phyloP scores from a whole-genome alignment of 345 rosid species.

The Pugionium cornutum region DNA sequence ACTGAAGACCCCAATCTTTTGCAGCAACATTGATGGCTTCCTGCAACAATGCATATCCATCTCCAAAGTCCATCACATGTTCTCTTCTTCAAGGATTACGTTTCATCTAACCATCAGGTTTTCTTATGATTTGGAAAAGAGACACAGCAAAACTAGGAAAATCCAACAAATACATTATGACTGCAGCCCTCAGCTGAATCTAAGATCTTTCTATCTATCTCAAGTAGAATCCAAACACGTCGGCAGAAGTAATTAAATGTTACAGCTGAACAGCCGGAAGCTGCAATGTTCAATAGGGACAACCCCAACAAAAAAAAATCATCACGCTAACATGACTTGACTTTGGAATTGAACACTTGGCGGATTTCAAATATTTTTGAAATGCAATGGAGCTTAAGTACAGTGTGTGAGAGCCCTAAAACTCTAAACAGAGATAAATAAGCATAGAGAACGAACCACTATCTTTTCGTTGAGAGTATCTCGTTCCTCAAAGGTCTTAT shows the following conservation, averaged over 20 bases:
- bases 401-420: not conserved
- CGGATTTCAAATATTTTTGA: not conserved
- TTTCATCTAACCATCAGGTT: constrained; percentile 1
- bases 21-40: constrained; percentile 95
- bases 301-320: not conserved
- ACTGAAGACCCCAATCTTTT: constrained; percentile 86
- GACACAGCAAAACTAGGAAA: not conserved
- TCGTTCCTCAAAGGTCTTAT: constrained; percentile 95
- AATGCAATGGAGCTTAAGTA: constrained; percentile 3
- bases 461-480: constrained; percentile 93
- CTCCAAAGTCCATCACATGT: constrained; percentile 4
- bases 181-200: not conserved
- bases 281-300: not conserved
- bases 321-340: constrained; percentile 15
- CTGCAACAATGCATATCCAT: constrained; percentile 45
- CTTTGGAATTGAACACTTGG: not conserved
- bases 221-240: constrained; percentile 9
- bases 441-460: constrained; percentile 58
- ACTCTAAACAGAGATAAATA: constrained; percentile 2
- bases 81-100: constrained; percentile 17
- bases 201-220: not conserved
- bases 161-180: not conserved
- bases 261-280: constrained; percentile 20
- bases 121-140: constrained; percentile 4
- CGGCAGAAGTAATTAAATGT: not conserved